Evolutionary conservation across 2,329 filamentous ascomycete species (phyloP), one percentile per base, ranked within the genome.

Genomic region (Fusarium sp.): DNA sequence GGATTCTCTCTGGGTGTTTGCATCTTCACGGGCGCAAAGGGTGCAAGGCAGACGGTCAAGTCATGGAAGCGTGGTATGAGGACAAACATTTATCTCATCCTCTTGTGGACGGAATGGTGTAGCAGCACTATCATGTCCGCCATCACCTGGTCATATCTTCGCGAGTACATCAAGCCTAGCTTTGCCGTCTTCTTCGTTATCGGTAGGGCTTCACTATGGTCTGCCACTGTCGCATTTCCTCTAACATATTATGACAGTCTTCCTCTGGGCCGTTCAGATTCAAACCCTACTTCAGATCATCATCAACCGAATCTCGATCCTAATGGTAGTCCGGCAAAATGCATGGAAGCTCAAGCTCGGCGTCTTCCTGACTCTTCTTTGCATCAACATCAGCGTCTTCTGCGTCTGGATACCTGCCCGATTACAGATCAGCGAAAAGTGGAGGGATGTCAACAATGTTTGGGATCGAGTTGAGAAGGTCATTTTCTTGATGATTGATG

Each of bases 381-480:
- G 78, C 2, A 84, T 90, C 71, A 90, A 89, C 65, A 85, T 89
- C 35, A 85, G 84, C 7, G 88, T 89, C 9, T 89, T 87, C 70
- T 83, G 79, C 62, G 87, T 89, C 50, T 90, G 88, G 88, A 86
- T 90, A 14, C 88, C 88, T 0, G 84, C 87, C 0, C 84, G 87
- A 8, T 80, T 88, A 8, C 83, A 87, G 65, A 81, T 86, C 27
- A 84, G 79, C n/a, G 33, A 82, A 0, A 79, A 71, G 3, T 88
- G 83, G 52, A 82, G 87, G 30, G 70, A 78, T 11, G 80, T 88
- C 68, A 90, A 90, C 71, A 77, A 83, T 0, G 78, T 87, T 52
- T 90, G 88, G 88, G 88, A 90, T 68, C 85, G 87, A 14, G 80
- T 82, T 32, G 87, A 88, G 65, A 90, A 90, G 75, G 82, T 82